These are phyloP conservation scores for Penicillium sp. DNA, from an alignment of 2,329 filamentous ascomycete species.

Conservation along the genomic window DNA sequence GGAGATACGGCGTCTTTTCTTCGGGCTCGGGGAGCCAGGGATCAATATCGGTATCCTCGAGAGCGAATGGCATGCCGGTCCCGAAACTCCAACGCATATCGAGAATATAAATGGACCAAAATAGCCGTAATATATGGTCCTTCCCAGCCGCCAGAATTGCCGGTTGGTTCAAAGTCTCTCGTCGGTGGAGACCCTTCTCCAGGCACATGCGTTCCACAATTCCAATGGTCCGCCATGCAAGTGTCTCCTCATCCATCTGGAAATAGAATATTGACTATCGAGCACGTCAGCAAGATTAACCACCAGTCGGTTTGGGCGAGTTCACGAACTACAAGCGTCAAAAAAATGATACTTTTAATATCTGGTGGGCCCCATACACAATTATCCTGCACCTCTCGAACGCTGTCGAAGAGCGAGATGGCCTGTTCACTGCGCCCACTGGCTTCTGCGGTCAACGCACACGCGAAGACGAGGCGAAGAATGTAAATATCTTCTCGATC, in stretches of 20 bases:
- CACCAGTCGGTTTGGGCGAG: not conserved
- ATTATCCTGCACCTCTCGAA: constrained; percentile 71
- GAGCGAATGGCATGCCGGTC: constrained; percentile 80
- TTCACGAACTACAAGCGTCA: constrained; percentile 52
- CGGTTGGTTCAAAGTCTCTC: constrained; percentile 69
- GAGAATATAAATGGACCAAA: constrained; percentile 87
- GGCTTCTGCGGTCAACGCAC: constrained; percentile 74
- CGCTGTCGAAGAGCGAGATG: constrained; percentile 73
- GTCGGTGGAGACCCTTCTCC: constrained; percentile 80
- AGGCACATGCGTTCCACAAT: constrained; percentile 78
- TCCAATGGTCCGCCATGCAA: constrained; percentile 89
- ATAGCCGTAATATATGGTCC: constrained; percentile 70
- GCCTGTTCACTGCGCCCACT: constrained; percentile 77
- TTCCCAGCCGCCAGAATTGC: constrained; percentile 71
- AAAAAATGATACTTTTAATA: constrained; percentile 62
- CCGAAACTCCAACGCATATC: constrained; percentile 87
- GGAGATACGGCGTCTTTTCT: constrained; percentile 67
- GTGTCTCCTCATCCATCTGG: constrained; percentile 79
- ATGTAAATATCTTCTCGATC: constrained; percentile 67
- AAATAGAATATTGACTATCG: constrained; percentile 74
- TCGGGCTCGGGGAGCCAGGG: constrained; percentile 75
- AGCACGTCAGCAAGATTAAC: constrained; percentile 4
- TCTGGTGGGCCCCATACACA: constrained; percentile 62
- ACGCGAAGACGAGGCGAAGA: constrained; percentile 81
- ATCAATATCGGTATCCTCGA: constrained; percentile 85